phyloP scores from a whole-genome alignment of 306 rosid species.

The Trifolium pratense region DNA sequence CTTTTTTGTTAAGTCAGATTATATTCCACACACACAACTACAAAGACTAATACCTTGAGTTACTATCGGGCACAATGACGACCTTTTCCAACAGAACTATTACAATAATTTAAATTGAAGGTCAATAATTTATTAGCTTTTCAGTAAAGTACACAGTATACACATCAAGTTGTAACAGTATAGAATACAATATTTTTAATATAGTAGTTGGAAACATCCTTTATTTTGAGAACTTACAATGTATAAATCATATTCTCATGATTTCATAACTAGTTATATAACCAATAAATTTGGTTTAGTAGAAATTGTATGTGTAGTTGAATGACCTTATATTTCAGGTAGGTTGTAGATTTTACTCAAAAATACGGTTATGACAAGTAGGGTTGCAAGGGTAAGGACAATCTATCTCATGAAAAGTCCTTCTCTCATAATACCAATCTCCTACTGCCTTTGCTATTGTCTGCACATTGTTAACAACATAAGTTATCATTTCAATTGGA shows the following conservation, averaged over 20 bases:
- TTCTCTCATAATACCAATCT: conserved; percentile 78
- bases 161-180: background rate
- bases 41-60: too few relatives aligned
- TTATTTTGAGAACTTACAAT: conserved; percentile 11
- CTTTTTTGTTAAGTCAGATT: too few relatives aligned
- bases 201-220: background rate
- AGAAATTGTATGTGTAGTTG: background rate
- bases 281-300: conserved; percentile 38
- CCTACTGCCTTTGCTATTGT: conserved; percentile 84
- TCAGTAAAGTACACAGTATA: background rate
- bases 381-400: conserved; percentile 94
- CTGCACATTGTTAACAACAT: conserved; percentile 50
- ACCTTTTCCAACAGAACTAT: too few relatives aligned
- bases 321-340: conserved; percentile 13
- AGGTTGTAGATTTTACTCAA: conserved; percentile 32
- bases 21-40: too few relatives aligned
- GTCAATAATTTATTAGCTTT: too few relatives aligned
- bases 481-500: conserved; percentile 29
- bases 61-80: too few relatives aligned
- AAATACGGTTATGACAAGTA: conserved; percentile 75
- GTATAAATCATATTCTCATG: conserved; percentile 21
- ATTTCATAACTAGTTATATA: conserved; percentile 16
- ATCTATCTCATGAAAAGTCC: conserved; percentile 64
- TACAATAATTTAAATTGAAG: too few relatives aligned
- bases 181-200: conserved; percentile 8